Conservation (phyloP, 1,284 basidiomycete genomes). For the Sporisorium graminicola region DNA sequence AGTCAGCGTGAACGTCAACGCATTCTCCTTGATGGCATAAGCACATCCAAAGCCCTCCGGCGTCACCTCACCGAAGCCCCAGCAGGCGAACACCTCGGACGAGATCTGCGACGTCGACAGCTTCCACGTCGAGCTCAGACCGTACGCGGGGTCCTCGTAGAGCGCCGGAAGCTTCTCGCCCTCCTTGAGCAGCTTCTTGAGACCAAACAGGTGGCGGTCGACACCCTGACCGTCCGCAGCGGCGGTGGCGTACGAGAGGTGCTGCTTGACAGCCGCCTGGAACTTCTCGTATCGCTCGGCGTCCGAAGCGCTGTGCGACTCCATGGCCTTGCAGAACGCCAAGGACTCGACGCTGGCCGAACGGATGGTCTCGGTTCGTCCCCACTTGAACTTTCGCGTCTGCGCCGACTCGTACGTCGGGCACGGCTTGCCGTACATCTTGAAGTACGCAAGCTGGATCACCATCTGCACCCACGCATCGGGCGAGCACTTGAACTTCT, state of each 20-base stretch:
- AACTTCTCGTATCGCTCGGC: slow-evolving; percentile 79
- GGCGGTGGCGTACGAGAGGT: slow-evolving; percentile 88
- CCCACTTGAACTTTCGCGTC: slow-evolving; percentile 90
- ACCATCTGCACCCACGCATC: slow-evolving; percentile 95
- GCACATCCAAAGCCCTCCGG: slow-evolving; percentile 92
- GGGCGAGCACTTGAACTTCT: slow-evolving; percentile 87
- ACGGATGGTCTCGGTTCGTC: slow-evolving; percentile 94
- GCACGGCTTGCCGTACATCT: slow-evolving; percentile 82
- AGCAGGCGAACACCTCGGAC: slow-evolving; percentile 86
- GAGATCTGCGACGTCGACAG: slow-evolving; percentile 90
- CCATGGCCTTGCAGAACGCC: slow-evolving; percentile 89
- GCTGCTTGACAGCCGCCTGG: slow-evolving; percentile 82
- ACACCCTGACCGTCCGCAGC: slow-evolving; percentile 95
- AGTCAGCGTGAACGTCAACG: slow-evolving; percentile 93
- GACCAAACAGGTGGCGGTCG: slow-evolving; percentile 92
- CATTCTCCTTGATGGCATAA: slow-evolving; percentile 88
- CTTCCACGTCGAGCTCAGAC: slow-evolving; percentile 86
- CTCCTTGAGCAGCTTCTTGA: slow-evolving; percentile 83
- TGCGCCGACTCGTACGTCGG: slow-evolving; percentile 93
- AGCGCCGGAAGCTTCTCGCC: slow-evolving; percentile 83
- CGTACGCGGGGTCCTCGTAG: slow-evolving; percentile 83
- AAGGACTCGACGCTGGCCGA: slow-evolving; percentile 84
- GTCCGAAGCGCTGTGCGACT: slow-evolving; percentile 75
- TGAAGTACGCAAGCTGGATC: slow-evolving; percentile 93
- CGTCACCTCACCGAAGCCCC: slow-evolving; percentile 95